These are phyloP conservation scores for Erodium chrysanthum DNA, from an alignment of 441 rosid species.

Conservation along the genomic window DNA sequence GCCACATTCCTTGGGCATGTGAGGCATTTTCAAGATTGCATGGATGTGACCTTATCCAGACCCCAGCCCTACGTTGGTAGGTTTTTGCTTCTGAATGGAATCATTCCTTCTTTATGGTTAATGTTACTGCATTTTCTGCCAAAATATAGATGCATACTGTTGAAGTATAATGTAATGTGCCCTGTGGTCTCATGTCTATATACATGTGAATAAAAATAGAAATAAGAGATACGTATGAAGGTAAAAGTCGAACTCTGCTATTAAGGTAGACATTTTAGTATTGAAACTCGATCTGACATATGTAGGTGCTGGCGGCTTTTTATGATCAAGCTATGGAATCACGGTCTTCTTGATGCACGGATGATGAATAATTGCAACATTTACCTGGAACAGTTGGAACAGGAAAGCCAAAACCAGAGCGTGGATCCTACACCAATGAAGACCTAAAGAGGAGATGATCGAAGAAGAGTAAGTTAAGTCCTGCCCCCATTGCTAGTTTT, in stretches of 20 bases:
- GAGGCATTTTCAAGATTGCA: slow-evolving; percentile 86
- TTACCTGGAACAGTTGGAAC: slow-evolving; percentile 47
- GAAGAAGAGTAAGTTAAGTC: neutral
- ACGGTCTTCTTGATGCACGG: slow-evolving; percentile 94
- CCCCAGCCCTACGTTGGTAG: slow-evolving; percentile 67
- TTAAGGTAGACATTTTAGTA: no score
- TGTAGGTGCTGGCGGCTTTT: slow-evolving; percentile 88
- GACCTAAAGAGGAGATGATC: slow-evolving; percentile 17
- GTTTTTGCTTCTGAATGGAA: neutral
- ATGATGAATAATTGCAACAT: slow-evolving; percentile 76
- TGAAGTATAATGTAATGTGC: no score
- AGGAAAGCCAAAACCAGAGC: slow-evolving; percentile 21
- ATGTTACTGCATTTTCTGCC: no score
- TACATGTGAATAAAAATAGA: no score
- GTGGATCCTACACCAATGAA: slow-evolving; percentile 22
- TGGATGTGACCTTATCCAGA: slow-evolving; percentile 52
- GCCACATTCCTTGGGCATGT: slow-evolving; percentile 97
- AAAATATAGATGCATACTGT: no score
- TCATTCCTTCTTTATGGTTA: neutral
- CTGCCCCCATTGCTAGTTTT: neutral
- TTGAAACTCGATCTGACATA: no score
- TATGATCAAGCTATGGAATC: slow-evolving; percentile 96
- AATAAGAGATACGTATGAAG: no score
- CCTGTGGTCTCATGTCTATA: no score
- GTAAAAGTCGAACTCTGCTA: no score